These are phyloP conservation scores for Euptelea pleiosperma DNA, from an alignment of 164 flowering plant genomes.

Conservation along the genomic window DNA sequence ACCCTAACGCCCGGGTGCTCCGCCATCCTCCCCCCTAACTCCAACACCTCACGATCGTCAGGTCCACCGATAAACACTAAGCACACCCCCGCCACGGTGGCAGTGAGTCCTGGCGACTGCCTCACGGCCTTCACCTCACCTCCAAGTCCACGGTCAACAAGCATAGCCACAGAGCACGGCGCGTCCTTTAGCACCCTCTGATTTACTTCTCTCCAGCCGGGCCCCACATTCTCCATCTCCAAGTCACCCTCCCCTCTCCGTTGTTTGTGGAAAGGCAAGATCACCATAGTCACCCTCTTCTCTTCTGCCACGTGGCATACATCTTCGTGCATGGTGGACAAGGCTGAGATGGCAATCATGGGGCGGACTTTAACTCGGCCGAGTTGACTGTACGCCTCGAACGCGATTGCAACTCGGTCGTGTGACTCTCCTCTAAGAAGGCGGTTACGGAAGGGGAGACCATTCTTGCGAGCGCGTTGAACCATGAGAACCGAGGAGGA, in stretches of 20 bases:
- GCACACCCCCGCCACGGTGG: conserved; percentile 30
- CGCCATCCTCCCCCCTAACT: conserved; percentile 58
- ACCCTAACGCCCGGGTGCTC: conserved; percentile 58
- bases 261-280: conserved; percentile 67
- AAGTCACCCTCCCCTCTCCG: conserved; percentile 32
- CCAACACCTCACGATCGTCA: conserved; percentile 65
- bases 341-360: conserved; percentile 50
- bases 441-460: conserved; percentile 37
- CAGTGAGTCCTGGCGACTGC: conserved; percentile 19
- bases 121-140: conserved; percentile 1
- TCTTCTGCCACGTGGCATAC: conserved; percentile 61
- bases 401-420: conserved; percentile 18
- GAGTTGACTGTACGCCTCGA: conserved; percentile 29
- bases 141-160: conserved; percentile 63
- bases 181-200: conserved; percentile 52
- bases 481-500: conserved; percentile 65
- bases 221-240: conserved; percentile 41
- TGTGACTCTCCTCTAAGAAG: not conserved
- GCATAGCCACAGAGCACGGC: conserved; percentile 61
- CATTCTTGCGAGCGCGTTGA: conserved; percentile 46
- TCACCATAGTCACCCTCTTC: conserved; percentile 50
- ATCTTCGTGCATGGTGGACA: conserved; percentile 77
- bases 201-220: conserved; percentile 55
- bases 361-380: conserved; percentile 53
- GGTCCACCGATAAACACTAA: conserved; percentile 72